Evolutionary conservation across 441 rosid species (phyloP), one percentile per base, ranked within the genome.

Genomic region (Euphorbia celastroides): DNA sequence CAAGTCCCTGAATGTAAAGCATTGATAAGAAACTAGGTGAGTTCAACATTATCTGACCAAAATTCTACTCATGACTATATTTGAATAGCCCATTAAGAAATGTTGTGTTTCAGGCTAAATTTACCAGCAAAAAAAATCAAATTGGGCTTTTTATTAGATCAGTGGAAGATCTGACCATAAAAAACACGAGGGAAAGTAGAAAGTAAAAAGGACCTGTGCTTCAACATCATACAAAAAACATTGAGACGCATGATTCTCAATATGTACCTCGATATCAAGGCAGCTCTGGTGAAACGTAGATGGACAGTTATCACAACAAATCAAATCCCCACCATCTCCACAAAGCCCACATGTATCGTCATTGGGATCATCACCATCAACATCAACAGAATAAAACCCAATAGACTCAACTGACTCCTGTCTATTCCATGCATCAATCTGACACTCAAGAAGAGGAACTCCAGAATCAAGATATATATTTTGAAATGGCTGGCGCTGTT

Each of bases 311-410:
- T 92, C 99, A 82, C 97, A 94, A 72, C 99, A 94, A 36, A 94
- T 87, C 84, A 94, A 78, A 79, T 92, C 92, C 57, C 99, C 99
- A 75, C 99, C 99, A 79, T 94, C 99, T 62, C 94, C 99, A 66
- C 99, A 94, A 27, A 91, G 77, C 75, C 97, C 91, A 80, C 99
- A 94, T 26, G 97, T 84, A 79, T 94, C 99, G 77, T 94, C 99
- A 80, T 92, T 83, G 25, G 97, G 96, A 80, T 94, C 99, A 70
- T 87, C 97, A 52, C 94, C 97, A 46, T 80, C 88, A 62, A 73
- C 28, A 13, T 83, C 84, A 36, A 92, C 91, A 25, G 76, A 64
- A 64, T 83, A 83, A 69, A 82, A 86, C 66, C 88, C 86, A 71
- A 78, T 74, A 62, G 64, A 71, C 78, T 75, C 81, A 60, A 81